These are phyloP conservation scores for Musa schizocarpa DNA, from an alignment of 176 grass and related monocot species.

Conservation along the genomic window DNA sequence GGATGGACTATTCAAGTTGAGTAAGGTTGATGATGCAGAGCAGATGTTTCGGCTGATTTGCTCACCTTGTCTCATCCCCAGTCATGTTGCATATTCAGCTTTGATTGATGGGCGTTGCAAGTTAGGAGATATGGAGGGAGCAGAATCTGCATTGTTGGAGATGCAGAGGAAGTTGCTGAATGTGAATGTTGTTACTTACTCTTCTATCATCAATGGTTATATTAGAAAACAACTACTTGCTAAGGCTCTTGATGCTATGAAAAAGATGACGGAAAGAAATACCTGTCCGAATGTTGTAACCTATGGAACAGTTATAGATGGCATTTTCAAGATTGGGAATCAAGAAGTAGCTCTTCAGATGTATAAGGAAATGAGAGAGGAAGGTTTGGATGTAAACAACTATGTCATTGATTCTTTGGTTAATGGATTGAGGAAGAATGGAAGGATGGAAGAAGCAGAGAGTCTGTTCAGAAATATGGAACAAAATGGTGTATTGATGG, in stretches of 20 bases:
- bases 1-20: slow-evolving; percentile 46
- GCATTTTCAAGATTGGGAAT: slow-evolving; percentile 58
- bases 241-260: slow-evolving; percentile 40
- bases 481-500: slow-evolving; percentile 38
- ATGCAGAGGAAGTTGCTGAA: slow-evolving; percentile 49
- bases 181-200: slow-evolving; percentile 62
- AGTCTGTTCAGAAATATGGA: slow-evolving; percentile 48
- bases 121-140: slow-evolving; percentile 41
- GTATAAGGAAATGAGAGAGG: slow-evolving; percentile 43
- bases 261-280: slow-evolving; percentile 60
- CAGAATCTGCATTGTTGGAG: slow-evolving; percentile 47
- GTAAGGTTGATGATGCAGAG: slow-evolving; percentile 45
- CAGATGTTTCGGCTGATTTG: slow-evolving; percentile 31
- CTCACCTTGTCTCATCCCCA: slow-evolving; percentile 48
- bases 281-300: slow-evolving; percentile 63
- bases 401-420: slow-evolving; percentile 65
- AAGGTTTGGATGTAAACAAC: slow-evolving; percentile 50
- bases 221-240: slow-evolving; percentile 44
- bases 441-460: slow-evolving; percentile 52
- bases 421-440: slow-evolving; percentile 66
- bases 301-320: slow-evolving; percentile 69
- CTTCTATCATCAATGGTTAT: slow-evolving; percentile 68
- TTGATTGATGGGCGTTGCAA: slow-evolving; percentile 65
- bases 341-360: slow-evolving; percentile 48
- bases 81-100: slow-evolving; percentile 51